A percentile compares a stretch with the other conserved stretches of the same genome.
phyloP scores from a whole-genome alignment of 768 basidiomycete genomes.

The Ramaria sp. region DNA sequence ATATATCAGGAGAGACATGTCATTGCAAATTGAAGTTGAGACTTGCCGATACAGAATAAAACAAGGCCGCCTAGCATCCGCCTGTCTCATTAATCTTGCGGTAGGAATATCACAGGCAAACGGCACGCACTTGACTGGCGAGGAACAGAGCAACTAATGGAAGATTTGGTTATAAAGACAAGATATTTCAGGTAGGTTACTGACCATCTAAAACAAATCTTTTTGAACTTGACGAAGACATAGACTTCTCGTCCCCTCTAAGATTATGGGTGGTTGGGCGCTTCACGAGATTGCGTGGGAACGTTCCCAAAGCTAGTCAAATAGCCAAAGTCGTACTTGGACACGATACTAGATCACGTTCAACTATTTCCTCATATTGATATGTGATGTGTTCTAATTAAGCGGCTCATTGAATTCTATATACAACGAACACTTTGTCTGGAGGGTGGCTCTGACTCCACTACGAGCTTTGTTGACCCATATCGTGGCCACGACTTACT shows the following conservation, averaged over 20 bases:
- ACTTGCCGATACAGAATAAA: slow-evolving; percentile 64
- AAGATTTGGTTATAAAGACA: not conserved
- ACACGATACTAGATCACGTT: too few relatives aligned
- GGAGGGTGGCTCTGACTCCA: too few relatives aligned
- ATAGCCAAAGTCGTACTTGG: too few relatives aligned
- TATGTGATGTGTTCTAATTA: too few relatives aligned
- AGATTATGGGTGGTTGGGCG: too few relatives aligned
- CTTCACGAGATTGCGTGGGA: not conserved
- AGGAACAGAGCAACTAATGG: slow-evolving; percentile 32
- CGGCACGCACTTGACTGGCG: slow-evolving; percentile 37
- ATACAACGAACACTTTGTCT: too few relatives aligned
- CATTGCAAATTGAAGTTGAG: not conserved
- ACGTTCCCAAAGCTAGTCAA: too few relatives aligned
- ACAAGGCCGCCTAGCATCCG: slow-evolving; percentile 51
- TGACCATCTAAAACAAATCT: slow-evolving; percentile 18
- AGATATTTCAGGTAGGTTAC: not conserved
- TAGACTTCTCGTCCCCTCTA: too few relatives aligned
- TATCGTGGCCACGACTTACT: too few relatives aligned
- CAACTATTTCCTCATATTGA: too few relatives aligned
- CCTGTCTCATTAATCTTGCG: slow-evolving; percentile 13
- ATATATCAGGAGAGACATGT: not conserved
- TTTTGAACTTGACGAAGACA: slow-evolving; percentile 14
- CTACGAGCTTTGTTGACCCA: too few relatives aligned
- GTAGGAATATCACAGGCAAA: not conserved
- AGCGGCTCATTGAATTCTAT: too few relatives aligned